Percentiles rank a stretch among this genome's conserved stretches.
Evolutionary conservation across 441 rosid species (phyloP).

Genomic region (Metrosideros polymorpha): DNA sequence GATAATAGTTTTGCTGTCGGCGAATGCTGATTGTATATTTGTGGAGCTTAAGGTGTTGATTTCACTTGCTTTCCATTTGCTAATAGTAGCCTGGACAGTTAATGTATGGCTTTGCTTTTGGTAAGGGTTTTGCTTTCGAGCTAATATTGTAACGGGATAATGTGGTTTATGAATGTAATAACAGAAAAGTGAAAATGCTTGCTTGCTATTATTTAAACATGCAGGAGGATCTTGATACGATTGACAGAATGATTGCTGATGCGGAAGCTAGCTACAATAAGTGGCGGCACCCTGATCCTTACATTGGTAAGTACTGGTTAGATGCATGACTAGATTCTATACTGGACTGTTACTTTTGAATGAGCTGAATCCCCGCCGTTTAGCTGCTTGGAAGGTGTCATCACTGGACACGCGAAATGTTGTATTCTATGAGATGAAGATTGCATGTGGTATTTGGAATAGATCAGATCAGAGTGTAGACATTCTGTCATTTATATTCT

Average conservation of each 20-base stretch:
- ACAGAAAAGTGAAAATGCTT: background rate
- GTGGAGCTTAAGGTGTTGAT: background rate
- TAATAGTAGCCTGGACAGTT: background rate
- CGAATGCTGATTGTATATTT: background rate
- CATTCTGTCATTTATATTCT: background rate
- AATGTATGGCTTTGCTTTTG: background rate
- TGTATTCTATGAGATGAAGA: background rate
- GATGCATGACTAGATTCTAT: background rate
- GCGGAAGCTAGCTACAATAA: conserved; percentile 72
- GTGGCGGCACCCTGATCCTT: conserved; percentile 97
- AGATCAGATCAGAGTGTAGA: background rate
- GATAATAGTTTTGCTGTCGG: background rate
- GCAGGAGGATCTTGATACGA: conserved; percentile 73
- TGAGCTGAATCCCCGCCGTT: background rate
- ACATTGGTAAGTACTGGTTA: conserved; percentile 45
- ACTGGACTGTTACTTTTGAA: background rate
- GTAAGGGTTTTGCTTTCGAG: background rate
- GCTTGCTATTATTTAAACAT: background rate
- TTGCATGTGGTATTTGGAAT: background rate
- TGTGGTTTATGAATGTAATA: background rate
- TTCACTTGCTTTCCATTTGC: background rate
- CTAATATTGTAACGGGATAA: background rate
- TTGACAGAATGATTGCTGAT: conserved; percentile 66
- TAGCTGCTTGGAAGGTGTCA: background rate
- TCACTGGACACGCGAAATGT: background rate